Evolutionary conservation across 805 yeast genomes (phyloP).

Genomic region (Wilhelminamyces savonicus): DNA sequence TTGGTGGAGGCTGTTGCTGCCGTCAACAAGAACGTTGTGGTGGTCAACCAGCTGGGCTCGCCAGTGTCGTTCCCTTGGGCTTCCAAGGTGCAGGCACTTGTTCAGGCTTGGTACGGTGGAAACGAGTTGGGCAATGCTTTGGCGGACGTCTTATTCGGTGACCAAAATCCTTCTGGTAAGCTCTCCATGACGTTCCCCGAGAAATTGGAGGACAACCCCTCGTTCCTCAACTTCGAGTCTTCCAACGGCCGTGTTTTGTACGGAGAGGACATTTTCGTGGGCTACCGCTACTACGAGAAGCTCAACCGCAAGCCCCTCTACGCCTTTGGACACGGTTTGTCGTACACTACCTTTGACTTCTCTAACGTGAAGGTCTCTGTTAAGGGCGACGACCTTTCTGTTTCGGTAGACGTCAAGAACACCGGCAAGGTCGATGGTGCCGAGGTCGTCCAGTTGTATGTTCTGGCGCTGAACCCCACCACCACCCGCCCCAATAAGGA

Average conservation of each 20-base stretch:
- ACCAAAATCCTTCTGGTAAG: slow-evolving; percentile 55
- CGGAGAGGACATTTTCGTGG: slow-evolving; percentile 63
- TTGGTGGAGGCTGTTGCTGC: slow-evolving; percentile 38
- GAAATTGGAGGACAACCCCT: slow-evolving; percentile 48
- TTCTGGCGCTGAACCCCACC: slow-evolving; percentile 31
- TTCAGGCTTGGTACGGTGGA: slow-evolving; percentile 57
- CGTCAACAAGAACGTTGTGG: slow-evolving; percentile 45
- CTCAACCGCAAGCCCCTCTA: slow-evolving; percentile 40
- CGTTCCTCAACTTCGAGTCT: slow-evolving; percentile 45
- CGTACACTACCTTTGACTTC: slow-evolving; percentile 48
- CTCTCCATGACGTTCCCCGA: slow-evolving; percentile 51
- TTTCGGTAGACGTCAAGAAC: slow-evolving; percentile 39
- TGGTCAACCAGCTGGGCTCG: slow-evolving; percentile 56
- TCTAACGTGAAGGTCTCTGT: slow-evolving; percentile 25
- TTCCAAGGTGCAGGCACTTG: slow-evolving; percentile 31
- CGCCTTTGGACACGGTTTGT: slow-evolving; percentile 61
- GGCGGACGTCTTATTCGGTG: slow-evolving; percentile 57
- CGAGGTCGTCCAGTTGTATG: slow-evolving; percentile 52
- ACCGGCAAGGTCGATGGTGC: slow-evolving; percentile 44
- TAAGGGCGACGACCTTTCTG: slow-evolving; percentile 18
- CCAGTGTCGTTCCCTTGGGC: slow-evolving; percentile 57
- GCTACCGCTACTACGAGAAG: slow-evolving; percentile 57
- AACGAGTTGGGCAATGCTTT: slow-evolving; percentile 52
- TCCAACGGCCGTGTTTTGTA: slow-evolving; percentile 50
- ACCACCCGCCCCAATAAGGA: slow-evolving; percentile 52